These are phyloP conservation scores for Ascochyta clinopodiicola DNA, from an alignment of 2,329 filamentous ascomycete genomes.

Conservation along the genomic window DNA sequence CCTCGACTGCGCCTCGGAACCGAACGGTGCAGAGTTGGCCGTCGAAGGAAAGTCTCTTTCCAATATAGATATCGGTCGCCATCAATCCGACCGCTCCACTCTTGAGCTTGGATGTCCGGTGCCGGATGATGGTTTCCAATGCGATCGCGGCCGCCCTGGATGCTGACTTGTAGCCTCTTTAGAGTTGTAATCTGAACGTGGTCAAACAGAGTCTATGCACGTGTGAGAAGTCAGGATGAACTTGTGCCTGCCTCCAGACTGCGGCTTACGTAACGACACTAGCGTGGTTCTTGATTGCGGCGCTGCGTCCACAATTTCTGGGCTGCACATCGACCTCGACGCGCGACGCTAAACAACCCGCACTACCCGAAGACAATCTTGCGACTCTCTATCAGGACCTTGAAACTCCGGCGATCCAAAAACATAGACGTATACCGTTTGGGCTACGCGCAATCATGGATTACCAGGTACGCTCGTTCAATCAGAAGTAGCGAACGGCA, in stretches of 20 bases:
- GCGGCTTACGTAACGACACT: conserved; percentile 18
- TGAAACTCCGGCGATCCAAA: background rate
- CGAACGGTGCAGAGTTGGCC: conserved; percentile 81
- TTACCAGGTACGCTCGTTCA: conserved; percentile 53
- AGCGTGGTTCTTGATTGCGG: conserved; percentile 25
- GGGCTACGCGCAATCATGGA: conserved; percentile 49
- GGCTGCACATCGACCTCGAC: conserved; percentile 17
- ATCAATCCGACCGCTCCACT: conserved; percentile 23
- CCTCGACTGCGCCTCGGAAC: conserved; percentile 78
- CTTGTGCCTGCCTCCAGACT: background rate
- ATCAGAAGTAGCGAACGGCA: conserved; percentile 4
- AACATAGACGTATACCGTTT: too few relatives aligned
- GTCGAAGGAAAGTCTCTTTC: conserved; percentile 81
- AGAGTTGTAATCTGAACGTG: too few relatives aligned
- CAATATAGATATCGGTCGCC: conserved; percentile 56
- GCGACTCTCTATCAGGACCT: background rate
- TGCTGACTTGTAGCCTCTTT: too few relatives aligned
- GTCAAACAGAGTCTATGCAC: conserved; percentile 8
- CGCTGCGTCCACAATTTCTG: conserved; percentile 30
- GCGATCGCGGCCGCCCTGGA: too few relatives aligned
- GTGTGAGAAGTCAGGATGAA: background rate
- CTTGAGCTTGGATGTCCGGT: too few relatives aligned
- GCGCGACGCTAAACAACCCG: conserved; percentile 8
- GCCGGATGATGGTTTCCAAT: too few relatives aligned
- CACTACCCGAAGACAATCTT: background rate